Evolutionary conservation across 2,329 filamentous ascomycete genomes (phyloP), one percentile per base, ranked within the genome.

Genomic region (Aureobasidium sp.): DNA sequence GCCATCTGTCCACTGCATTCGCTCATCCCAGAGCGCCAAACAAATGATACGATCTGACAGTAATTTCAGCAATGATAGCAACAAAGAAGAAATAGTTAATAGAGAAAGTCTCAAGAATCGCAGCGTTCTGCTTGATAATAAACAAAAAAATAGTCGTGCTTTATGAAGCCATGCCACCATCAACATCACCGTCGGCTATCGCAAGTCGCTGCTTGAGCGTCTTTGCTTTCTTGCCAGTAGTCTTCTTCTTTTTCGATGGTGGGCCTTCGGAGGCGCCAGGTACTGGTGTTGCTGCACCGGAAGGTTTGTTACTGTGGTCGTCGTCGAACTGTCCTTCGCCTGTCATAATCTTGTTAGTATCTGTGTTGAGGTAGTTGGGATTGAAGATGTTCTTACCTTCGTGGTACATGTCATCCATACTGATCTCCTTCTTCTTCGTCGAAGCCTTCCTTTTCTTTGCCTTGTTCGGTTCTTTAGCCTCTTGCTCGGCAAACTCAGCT

Each of bases 281-380:
- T 12, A 88, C 82, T 0, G 91, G 92, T 1, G 94, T 97, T 3
- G 90, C 91, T 0, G 91, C 86, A 39, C 92, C 94, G 2, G 90
- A 95, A 27, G 85, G 85, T 71, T 96, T 94, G 67, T 87, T 88
- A 68, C 83, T 87, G 53, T 81, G 82, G 73, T 96, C 91, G 69
- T 97, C 93, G 68, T 97, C 93, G 76, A 99, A 99, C 73, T 96
- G 86, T 64, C 94, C 94, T 81, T 99, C 94, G 70, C 93, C 93
- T 97, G 70, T 59, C 37, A 64, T 40, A 47, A 45, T 29, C 53
- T 44, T 1, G 69, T 81, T 72, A 77, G 72, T 65, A 66, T 42
- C 35, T 44, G 17, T 29, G 31, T 37, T 63, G 42, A 22, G 27
- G 60, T 70, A 65, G 57, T 50, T n/a, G 37, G 47, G 37, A 29